Evolutionary conservation across 768 basidiomycete species (phyloP), one percentile per base, ranked within the genome.

Genomic region (Roridomyces roridus): DNA sequence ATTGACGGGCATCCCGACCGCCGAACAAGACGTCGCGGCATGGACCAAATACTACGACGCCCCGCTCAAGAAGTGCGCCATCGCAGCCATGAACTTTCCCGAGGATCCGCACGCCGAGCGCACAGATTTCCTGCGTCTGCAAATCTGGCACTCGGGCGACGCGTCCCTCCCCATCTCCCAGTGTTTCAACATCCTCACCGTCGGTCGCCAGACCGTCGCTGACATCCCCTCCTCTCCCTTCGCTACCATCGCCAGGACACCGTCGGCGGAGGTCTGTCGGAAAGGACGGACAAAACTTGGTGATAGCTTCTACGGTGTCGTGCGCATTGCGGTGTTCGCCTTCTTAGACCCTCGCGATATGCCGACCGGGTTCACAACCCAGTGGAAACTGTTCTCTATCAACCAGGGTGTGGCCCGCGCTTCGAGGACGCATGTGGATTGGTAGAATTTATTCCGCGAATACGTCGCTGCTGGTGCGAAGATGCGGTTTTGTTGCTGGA

Each of bases 41-140:
- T 56, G 55, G 55, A 40, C 29, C n/a, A 29, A 23, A n/a, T 49
- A 49, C 20, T 45, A 49, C 55, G 47, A 56, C 20, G 18, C 54
- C 1, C 31, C 42, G 3, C 40, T 56, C 2, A 44, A 49, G 17
- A 49, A 42, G 24, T 44, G 46, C 26, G 55, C 55, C 41, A 25
- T 55, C 21, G 53, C 53, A 5, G 46, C 55, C 4, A 42, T 56
- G 55, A 17, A 23, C 5, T 25, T 56, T 0, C 34, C 40, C 1
- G 41, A 49, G 17, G 20, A 23, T 18, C 34, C 46, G 3, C 46
- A 56, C 47, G 17, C 23, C 18, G 45, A 56, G 24, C 55, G 47
- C 46, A 43, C n/a, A 10, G 29, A 10, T 29, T 12, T 44, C 8
- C 25, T 56, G 1, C 26, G 8, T 18, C 1, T 56, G 0, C 18